Evolutionary conservation across 106 monocot species (phyloP), one percentile per base, ranked within the genome.

Genomic region (Alisma plantagoaquatica): DNA sequence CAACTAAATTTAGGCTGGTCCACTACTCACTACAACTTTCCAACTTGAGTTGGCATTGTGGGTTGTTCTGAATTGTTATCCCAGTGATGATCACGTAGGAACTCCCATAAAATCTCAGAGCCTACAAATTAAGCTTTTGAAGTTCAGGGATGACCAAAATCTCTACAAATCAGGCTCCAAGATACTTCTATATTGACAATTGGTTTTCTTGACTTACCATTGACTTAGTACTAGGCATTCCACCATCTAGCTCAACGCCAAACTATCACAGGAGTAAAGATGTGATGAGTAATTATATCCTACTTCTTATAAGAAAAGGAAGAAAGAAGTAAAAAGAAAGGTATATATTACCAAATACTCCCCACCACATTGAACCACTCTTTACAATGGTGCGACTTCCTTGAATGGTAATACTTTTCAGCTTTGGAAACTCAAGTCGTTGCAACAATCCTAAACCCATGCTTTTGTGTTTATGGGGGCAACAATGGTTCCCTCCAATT

Each of bases 1-100:
- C n/a, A n/a, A n/a, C n/a, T n/a, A n/a, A n/a, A n/a, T n/a, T n/a
- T n/a, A n/a, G n/a, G n/a, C n/a, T n/a, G n/a, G n/a, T n/a, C n/a
- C n/a, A n/a, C n/a, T n/a, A n/a, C n/a, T n/a, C 70, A n/a, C 52
- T 56, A 27, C 82, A 77, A 32, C 38, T 61, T 26, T 82, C 73
- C 29, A 82, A 77, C 46, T 77, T 82, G 20, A 82, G 65, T 38
- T 82, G 82, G 33, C 46, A 64, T 41, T 74, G 50, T 0, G 82
- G 77, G 29, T 73, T 73, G 66, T 82, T 82, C 67, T 64, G 63
- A 25, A 83, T 83, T 11, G 49, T 62, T 6, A 62, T 49, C 1
- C 62, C 62, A 10, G 62, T 23, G 3, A 62, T 50, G 4, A n/a
- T 50, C 0, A 62, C 62, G 12, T 33, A 32, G 9, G 17, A 31